These are phyloP conservation scores for Penicillium crystallinum DNA, from an alignment of 495 filamentous ascomycete species.

Conservation along the genomic window DNA sequence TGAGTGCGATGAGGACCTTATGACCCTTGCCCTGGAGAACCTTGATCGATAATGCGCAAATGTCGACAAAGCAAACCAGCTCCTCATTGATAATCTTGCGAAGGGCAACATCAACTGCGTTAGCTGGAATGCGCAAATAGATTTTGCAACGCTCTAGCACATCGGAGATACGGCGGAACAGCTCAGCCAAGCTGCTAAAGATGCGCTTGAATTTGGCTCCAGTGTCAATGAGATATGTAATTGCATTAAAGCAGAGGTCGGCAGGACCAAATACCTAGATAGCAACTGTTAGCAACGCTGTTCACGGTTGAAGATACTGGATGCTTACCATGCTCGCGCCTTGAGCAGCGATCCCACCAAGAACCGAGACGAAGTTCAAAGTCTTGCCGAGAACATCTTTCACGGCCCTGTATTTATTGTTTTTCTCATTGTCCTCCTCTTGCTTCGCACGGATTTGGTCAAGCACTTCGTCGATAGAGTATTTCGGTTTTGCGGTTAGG, in stretches of 20 bases:
- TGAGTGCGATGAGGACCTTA: slow-evolving; percentile 24
- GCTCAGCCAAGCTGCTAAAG: slow-evolving; percentile 22
- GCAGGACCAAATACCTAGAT: slow-evolving; percentile 20
- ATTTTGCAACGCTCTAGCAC: slow-evolving; percentile 26
- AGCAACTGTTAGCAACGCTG: background rate
- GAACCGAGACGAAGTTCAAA: slow-evolving; percentile 10
- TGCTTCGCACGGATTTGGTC: slow-evolving; percentile 18
- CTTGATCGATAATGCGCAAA: slow-evolving; percentile 23
- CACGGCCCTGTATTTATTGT: slow-evolving; percentile 14
- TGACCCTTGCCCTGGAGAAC: slow-evolving; percentile 22
- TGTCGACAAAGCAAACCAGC: slow-evolving; percentile 23
- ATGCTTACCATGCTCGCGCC: slow-evolving; percentile 19
- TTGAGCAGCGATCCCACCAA: slow-evolving; percentile 19
- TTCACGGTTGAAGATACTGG: background rate
- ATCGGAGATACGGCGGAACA: slow-evolving; percentile 21
- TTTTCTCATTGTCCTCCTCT: slow-evolving; percentile 13
- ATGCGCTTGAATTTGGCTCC: slow-evolving; percentile 28
- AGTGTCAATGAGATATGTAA: slow-evolving; percentile 20
- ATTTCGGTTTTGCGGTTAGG: slow-evolving; percentile 11
- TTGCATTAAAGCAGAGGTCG: slow-evolving; percentile 23
- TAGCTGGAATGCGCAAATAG: slow-evolving; percentile 18
- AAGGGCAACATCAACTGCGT: slow-evolving; percentile 19
- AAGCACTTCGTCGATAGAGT: slow-evolving; percentile 14
- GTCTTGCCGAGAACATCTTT: slow-evolving; percentile 20
- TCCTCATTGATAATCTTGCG: slow-evolving; percentile 27